Base-by-base conservation (phyloP, 768 basidiomycete species). In the Leccinum olivaceopallidum region DNA sequence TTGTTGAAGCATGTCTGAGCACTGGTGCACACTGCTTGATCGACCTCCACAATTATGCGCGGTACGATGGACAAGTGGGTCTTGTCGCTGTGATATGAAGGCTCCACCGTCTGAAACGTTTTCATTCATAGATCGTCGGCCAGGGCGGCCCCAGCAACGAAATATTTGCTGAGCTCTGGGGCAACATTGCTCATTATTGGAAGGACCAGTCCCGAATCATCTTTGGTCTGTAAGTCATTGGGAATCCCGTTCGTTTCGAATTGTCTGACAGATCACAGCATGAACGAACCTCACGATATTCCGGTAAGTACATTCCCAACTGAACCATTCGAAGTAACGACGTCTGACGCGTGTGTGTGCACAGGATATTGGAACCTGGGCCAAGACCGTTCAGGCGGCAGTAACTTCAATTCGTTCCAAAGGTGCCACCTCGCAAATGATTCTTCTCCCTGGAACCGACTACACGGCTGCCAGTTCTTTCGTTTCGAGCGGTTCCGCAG, bases 241-340 rank as follows among this genome's bases (percentile, higher is more conserved):
- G 10, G 5, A 8, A 34, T 32, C 37, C 2, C 1, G 4, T 47
- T n/a, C 8, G 10, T 20, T 55, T 53, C 28, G 34, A 28, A 36
- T 7, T 48, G 12, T 26, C 34, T 63, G 13, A 60, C 28, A 48
- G 37, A 52, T 57, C 3, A 14, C 32, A 83, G 81, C 30, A 85
- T 86, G 84, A 87, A 87, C 63, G 85, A 87, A 64, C 85, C 85
- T 6, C 85, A 87, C 62, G 83, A 86, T 67, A 69, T 84, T 6
- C 81, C 82, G 9, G 69, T 61, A n/a, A 54, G 70, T 67, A 61
- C 57, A 28, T 63, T 69, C 2, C 85, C 83, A 84, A 84, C 83
- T 9, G 69, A 62, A 18, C 70, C 81, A 1, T 67, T 85, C 26
- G 83, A 87, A 70, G 83, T 39, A n/a, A 48, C n/a, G 4, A 22